phyloP scores from a whole-genome alignment of 345 rosid species.

The Salix arbutifolia region DNA sequence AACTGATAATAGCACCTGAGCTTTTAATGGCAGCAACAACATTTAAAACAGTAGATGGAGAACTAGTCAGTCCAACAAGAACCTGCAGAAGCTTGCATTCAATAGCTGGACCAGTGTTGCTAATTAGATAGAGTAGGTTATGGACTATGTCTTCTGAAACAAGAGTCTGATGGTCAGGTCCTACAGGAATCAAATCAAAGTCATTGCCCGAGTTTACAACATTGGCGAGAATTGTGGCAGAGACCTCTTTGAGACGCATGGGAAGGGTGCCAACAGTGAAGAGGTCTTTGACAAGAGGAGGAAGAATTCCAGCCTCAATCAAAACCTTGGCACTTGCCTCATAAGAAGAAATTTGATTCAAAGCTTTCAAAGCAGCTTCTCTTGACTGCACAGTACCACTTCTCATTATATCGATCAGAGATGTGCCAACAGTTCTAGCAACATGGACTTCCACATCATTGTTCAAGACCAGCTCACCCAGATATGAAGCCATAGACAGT shows the following conservation, averaged over 20 bases:
- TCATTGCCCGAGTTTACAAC: conserved; percentile 74
- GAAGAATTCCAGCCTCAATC: conserved; percentile 76
- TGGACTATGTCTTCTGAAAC: conserved; percentile 79
- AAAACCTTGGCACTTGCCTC: conserved; percentile 79
- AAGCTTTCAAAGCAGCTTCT: conserved; percentile 82
- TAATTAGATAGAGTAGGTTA: conserved; percentile 74
- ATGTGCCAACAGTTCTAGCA: conserved; percentile 72
- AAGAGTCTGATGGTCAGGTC: conserved; percentile 68
- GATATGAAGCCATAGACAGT: conserved; percentile 77
- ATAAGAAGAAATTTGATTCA: conserved; percentile 74
- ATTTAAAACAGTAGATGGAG: conserved; percentile 53
- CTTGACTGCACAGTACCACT: conserved; percentile 58
- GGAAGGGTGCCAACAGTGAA: conserved; percentile 77
- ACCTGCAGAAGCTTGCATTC: conserved; percentile 91
- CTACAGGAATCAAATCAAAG: conserved; percentile 60
- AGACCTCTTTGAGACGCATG: conserved; percentile 78
- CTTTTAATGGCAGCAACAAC: conserved; percentile 83
- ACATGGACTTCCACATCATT: conserved; percentile 73
- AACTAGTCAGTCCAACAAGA: conserved; percentile 87
- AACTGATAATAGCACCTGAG: conserved; percentile 87
- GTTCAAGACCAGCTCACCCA: conserved; percentile 77
- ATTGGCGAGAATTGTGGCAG: conserved; percentile 91
- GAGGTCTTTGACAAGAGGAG: conserved; percentile 81
- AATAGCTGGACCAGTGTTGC: conserved; percentile 95
- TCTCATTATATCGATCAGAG: conserved; percentile 73